These are phyloP conservation scores for Cyclocybe cylindracea DNA, from an alignment of 768 basidiomycete genomes.

Conservation along the genomic window DNA sequence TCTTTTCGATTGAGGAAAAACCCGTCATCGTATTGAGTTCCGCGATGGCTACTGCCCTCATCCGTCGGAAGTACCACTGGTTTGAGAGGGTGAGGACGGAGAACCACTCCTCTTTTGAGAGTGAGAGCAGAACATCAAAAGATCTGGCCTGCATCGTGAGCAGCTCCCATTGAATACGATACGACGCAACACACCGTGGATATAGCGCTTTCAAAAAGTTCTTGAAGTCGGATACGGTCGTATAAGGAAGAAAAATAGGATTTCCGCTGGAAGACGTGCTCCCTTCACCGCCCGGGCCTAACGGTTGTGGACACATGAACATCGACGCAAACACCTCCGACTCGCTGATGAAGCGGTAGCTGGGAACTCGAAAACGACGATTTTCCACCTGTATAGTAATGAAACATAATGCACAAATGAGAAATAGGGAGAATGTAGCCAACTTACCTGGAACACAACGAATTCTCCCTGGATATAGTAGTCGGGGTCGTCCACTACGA, in stretches of 20 bases:
- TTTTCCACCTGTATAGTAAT: constrained; percentile 1
- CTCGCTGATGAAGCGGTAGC: constrained; percentile 1
- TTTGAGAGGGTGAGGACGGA: constrained; percentile 5
- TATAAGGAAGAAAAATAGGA: constrained; percentile 4
- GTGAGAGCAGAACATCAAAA: not conserved
- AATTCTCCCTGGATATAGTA: too few relatives aligned
- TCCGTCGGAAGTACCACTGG: constrained; percentile 5
- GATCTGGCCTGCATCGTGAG: not conserved
- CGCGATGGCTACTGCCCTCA: constrained; percentile 1
- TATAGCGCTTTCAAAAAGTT: constrained; percentile 1
- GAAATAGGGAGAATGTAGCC: too few relatives aligned
- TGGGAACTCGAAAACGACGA: constrained; percentile 7
- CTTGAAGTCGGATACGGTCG: not conserved
- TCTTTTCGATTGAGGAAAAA: constrained; percentile 4
- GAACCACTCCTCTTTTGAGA: constrained; percentile 4
- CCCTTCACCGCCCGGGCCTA: not conserved
- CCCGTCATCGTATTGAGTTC: constrained; percentile 1
- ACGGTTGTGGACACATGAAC: constrained; percentile 1
- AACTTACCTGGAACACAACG: too few relatives aligned
- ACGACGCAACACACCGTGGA: not conserved
- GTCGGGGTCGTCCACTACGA: too few relatives aligned
- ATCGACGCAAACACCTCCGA: constrained; percentile 4
- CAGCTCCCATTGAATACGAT: not conserved
- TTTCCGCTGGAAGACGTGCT: not conserved
- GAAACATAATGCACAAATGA: too few relatives aligned